phyloP scores from a whole-genome alignment of 768 basidiomycete genomes.

The Mycena vulgaris region DNA sequence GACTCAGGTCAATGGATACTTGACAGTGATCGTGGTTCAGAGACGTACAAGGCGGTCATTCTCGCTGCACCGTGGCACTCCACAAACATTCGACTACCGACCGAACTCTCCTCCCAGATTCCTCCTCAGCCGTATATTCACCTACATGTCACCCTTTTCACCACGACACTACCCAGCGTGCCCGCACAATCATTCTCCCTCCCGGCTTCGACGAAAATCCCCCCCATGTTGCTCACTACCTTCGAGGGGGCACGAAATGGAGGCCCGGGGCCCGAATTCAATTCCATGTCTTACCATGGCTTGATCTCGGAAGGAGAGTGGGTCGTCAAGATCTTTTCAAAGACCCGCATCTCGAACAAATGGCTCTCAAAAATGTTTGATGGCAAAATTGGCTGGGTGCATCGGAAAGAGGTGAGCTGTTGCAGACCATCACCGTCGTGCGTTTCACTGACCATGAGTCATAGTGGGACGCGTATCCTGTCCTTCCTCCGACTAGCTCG shows the following conservation, averaged over 20 bases:
- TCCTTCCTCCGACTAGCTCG: conserved; percentile 72
- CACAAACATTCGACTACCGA: conserved; percentile 69
- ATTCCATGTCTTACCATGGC: conserved; percentile 88
- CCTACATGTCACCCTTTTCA: conserved; percentile 91
- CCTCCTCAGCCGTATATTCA: conserved; percentile 83
- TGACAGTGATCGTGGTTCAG: conserved; percentile 60
- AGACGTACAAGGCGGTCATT: conserved; percentile 81
- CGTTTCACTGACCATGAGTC: conserved; percentile 12
- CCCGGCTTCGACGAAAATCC: conserved; percentile 58
- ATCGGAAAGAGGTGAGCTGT: conserved; percentile 78
- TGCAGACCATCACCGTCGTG: conserved; percentile 5
- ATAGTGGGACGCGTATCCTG: conserved; percentile 88
- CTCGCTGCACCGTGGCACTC: conserved; percentile 90
- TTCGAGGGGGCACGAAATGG: conserved; percentile 70
- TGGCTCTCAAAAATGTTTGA: conserved; percentile 79
- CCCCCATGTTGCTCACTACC: conserved; percentile 82
- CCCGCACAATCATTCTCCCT: conserved; percentile 82
- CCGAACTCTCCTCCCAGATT: conserved; percentile 65
- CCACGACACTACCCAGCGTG: conserved; percentile 77
- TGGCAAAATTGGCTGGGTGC: conserved; percentile 83
- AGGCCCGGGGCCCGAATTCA: conserved; percentile 82
- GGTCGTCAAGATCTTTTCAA: conserved; percentile 92
- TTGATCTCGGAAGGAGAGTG: conserved; percentile 69
- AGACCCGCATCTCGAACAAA: conserved; percentile 72
- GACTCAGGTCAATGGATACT: conserved; percentile 68